A percentile compares a stretch with the other conserved stretches of the same genome.
Evolutionary conservation across 345 rosid genomes (phyloP).

Genomic region (Murraya koenigii): DNA sequence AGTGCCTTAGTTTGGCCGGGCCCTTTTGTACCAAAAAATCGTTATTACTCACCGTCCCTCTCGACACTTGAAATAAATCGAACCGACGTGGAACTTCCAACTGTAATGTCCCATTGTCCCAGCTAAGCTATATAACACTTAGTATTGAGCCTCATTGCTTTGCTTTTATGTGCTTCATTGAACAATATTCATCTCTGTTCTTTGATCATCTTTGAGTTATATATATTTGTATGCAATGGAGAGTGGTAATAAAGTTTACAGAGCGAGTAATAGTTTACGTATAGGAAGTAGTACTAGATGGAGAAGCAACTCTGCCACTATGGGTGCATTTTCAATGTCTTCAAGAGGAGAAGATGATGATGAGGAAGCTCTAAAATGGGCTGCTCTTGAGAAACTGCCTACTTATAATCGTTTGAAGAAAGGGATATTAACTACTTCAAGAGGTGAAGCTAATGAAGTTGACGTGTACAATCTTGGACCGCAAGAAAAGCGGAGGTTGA

Average conservation of each 20-base stretch:
- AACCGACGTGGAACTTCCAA: neutral
- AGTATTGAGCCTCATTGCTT: too few relatives aligned
- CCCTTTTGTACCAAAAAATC: too few relatives aligned
- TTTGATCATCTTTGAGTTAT: neutral
- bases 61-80: neutral
- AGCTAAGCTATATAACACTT: neutral
- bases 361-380: neutral
- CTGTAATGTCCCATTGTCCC: neutral
- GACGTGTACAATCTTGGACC: constrained; percentile 22
- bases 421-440: constrained; percentile 28
- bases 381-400: neutral
- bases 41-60: neutral
- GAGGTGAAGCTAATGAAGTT: constrained; percentile 17
- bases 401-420: constrained; percentile 15
- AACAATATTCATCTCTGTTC: neutral
- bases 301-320: neutral
- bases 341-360: neutral
- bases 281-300: neutral
- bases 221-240: neutral
- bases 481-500: constrained; percentile 21
- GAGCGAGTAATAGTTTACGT: neutral
- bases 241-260: neutral
- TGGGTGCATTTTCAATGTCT: neutral
- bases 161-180: too few relatives aligned
- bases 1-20: too few relatives aligned